These are phyloP conservation scores for Phytopythium chamaehyphon DNA, from an alignment of 352 stramenopile genomes.

Conservation along the genomic window DNA sequence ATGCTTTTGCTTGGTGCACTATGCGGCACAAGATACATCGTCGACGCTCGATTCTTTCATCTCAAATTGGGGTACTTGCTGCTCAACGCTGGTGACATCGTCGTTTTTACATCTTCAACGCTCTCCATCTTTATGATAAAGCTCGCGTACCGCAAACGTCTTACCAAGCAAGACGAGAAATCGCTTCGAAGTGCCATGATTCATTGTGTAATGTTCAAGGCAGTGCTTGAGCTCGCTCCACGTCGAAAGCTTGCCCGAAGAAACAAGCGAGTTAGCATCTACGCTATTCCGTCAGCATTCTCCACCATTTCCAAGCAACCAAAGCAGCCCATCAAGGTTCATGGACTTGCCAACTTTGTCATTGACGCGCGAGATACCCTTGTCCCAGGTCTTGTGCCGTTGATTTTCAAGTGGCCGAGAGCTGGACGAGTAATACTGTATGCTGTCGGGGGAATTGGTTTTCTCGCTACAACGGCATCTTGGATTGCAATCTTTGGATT, in stretches of 20 bases:
- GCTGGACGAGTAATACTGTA: neutral
- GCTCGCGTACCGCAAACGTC: conserved; percentile 2
- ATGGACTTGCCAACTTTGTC: neutral
- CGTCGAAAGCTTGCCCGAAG: neutral
- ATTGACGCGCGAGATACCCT: neutral
- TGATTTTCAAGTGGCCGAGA: neutral
- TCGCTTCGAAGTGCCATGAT: neutral
- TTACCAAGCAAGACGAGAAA: neutral
- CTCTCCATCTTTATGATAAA: conserved; percentile 5
- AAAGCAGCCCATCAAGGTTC: conserved; percentile 3
- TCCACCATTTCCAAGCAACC: neutral
- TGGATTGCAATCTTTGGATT: neutral
- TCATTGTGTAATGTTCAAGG: conserved; percentile 5
- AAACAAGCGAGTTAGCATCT: neutral
- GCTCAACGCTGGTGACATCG: neutral
- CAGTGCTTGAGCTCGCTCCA: neutral
- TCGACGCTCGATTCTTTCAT: neutral
- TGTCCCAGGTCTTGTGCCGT: neutral
- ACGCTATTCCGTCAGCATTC: neutral
- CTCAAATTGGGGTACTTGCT: neutral
- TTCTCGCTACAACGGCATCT: neutral
- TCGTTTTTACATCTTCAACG: conserved; percentile 1
- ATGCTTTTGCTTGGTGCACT: conserved; percentile 4
- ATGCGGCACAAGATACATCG: neutral
- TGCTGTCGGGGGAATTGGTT: neutral